Conservation (phyloP, 2,329 filamentous ascomycete genomes). For the Colletotrichum tabaci region DNA sequence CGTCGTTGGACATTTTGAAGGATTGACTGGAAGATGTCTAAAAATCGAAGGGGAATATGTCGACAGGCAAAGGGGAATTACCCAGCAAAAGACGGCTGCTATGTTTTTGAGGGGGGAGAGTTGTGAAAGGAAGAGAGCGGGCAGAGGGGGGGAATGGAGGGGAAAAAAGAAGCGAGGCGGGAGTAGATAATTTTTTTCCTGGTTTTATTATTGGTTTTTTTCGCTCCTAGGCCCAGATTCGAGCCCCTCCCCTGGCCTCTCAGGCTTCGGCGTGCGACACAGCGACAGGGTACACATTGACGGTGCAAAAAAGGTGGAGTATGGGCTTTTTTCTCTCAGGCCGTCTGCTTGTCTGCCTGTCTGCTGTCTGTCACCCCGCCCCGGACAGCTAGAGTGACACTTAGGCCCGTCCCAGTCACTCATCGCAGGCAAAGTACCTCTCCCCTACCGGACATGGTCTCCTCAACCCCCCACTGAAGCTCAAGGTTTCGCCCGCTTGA, state of each 20-base stretch:
- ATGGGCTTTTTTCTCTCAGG: conserved; percentile 8
- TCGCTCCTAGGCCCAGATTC: conserved; percentile 35
- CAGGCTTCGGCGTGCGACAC: conserved; percentile 28
- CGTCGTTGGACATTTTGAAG: conserved; percentile 70
- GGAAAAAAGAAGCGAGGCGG: conserved; percentile 43
- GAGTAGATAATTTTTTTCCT: conserved; percentile 45
- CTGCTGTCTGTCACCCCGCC: conserved; percentile 15
- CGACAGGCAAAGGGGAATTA: conserved; percentile 46
- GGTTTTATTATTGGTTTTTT: conserved; percentile 45
- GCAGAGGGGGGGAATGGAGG: conserved; percentile 41
- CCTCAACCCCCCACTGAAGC: neutral
- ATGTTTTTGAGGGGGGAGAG: conserved; percentile 37
- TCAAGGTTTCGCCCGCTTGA: neutral
- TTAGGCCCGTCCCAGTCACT: conserved; percentile 8
- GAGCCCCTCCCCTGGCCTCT: conserved; percentile 31
- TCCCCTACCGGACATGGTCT: neutral
- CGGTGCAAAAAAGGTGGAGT: conserved; percentile 37
- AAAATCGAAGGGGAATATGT: conserved; percentile 44
- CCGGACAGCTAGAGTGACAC: conserved; percentile 4
- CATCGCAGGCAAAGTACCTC: neutral
- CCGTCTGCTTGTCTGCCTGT: neutral
- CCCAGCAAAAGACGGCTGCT: conserved; percentile 41
- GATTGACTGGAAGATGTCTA: conserved; percentile 51
- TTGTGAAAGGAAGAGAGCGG: conserved; percentile 43
- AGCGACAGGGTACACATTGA: conserved; percentile 23